A percentile compares a stretch with the other conserved stretches of the same genome.
Evolutionary conservation across 2,329 filamentous ascomycete genomes (phyloP).

Genomic region (Rhexocercosporidium sp.): DNA sequence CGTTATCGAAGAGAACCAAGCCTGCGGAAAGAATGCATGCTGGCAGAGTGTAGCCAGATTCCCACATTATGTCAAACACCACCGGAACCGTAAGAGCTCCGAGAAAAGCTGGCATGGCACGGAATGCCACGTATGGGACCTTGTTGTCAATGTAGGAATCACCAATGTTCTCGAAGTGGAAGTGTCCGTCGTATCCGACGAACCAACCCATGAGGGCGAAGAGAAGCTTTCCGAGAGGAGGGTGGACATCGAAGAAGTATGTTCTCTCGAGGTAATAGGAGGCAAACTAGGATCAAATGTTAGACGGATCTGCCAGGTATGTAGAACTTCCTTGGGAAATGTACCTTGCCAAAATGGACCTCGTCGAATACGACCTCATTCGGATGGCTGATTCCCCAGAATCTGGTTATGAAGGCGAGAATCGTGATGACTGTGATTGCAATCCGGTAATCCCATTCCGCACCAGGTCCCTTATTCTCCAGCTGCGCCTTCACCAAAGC

Average conservation of each 20-base stretch:
- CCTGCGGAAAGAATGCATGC: constrained; percentile 87
- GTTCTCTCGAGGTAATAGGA: constrained; percentile 91
- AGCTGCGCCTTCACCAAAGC: constrained; percentile 50
- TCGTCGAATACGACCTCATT: constrained; percentile 98
- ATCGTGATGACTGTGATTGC: constrained; percentile 77
- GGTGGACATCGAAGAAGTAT: constrained; percentile 99
- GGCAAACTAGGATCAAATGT: constrained; percentile 59
- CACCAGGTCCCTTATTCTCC: constrained; percentile 46
- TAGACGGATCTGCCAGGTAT: constrained; percentile 13
- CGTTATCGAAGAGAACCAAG: constrained; percentile 93
- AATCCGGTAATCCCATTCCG: constrained; percentile 86
- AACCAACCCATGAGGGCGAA: constrained; percentile 98
- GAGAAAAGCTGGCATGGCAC: constrained; percentile 88
- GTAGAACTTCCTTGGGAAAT: background rate
- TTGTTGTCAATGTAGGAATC: constrained; percentile 98
- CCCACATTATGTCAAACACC: constrained; percentile 98
- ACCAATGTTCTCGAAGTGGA: constrained; percentile 98
- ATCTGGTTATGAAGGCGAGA: constrained; percentile 87
- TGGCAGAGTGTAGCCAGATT: constrained; percentile 95
- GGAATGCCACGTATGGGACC: constrained; percentile 95
- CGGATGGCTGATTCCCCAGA: constrained; percentile 95
- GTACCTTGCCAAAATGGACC: constrained; percentile 98
- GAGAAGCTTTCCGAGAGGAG: constrained; percentile 95
- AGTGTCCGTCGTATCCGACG: constrained; percentile 94
- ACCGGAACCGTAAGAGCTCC: constrained; percentile 94